Evolutionary conservation across 140 eudicot genomes (phyloP).

Genomic region (Stevia rebaudiana): DNA sequence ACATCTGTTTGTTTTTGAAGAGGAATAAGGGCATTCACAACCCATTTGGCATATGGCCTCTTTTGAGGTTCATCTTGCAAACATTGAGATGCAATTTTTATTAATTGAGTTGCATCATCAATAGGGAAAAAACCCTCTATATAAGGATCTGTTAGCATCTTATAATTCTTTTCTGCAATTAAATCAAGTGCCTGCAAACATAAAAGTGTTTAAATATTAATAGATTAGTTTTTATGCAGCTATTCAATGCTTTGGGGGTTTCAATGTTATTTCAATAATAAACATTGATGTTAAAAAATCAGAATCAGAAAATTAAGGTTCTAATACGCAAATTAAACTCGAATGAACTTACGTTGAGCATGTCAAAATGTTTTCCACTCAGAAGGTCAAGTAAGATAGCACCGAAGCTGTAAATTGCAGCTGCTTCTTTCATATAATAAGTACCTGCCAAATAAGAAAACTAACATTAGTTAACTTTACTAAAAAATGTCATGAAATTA

Average conservation of each 20-base stretch:
- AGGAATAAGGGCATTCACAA: conserved; percentile 56
- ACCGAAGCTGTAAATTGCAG: conserved; percentile 65
- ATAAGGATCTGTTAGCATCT: conserved; percentile 61
- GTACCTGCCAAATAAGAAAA: conserved; percentile 23
- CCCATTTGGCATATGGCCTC: conserved; percentile 61
- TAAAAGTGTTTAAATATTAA: not conserved
- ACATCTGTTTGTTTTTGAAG: conserved; percentile 75
- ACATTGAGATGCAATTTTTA: conserved; percentile 64
- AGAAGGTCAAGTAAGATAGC: conserved; percentile 37
- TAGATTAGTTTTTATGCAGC: not conserved
- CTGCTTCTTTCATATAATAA: conserved; percentile 60
- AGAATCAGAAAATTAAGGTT: too few species aligned
- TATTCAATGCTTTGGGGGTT: not conserved
- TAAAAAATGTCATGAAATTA: not conserved
- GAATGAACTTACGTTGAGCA: conserved; percentile 48
- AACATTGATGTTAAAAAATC: not conserved
- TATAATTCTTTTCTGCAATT: conserved; percentile 58
- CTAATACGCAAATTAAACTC: not conserved
- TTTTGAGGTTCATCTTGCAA: conserved; percentile 73
- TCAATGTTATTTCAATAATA: too few species aligned
- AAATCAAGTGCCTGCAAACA: conserved; percentile 63
- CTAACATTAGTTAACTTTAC: not conserved
- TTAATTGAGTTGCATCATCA: conserved; percentile 68
- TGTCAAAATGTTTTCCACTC: conserved; percentile 64
- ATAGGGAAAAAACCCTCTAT: conserved; percentile 73